Evolutionary conservation across 371 early-diverging fungal species (phyloP).

Genomic region (Mucor sp.): DNA sequence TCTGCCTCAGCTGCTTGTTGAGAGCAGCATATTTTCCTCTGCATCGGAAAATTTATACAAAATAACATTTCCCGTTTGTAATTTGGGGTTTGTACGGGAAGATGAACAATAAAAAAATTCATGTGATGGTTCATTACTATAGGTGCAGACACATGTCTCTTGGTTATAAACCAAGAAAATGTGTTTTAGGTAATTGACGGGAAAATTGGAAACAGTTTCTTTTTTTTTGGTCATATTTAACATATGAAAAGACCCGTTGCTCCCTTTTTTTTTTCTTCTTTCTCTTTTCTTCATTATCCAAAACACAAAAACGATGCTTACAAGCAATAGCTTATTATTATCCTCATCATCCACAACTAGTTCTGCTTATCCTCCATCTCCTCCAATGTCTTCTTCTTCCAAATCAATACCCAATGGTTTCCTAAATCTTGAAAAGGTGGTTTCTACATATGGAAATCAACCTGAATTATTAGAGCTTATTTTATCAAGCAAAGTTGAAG

Average conservation of each 20-base stretch:
- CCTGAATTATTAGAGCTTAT: constrained; percentile 56
- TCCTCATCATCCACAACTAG: neutral
- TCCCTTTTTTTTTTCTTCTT: constrained; percentile 23
- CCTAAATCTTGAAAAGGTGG: constrained; percentile 44
- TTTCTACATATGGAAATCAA: constrained; percentile 44
- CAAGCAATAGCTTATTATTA: constrained; percentile 1
- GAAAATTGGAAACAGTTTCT: constrained; percentile 4
- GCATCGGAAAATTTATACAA: constrained; percentile 1
- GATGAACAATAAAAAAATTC: constrained; percentile 6
- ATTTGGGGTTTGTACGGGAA: constrained; percentile 6
- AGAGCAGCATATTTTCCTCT: neutral
- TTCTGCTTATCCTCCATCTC: constrained; percentile 19
- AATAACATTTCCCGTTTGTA: neutral
- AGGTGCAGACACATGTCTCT: neutral
- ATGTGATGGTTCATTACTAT: constrained; percentile 11
- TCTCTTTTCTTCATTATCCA: neutral
- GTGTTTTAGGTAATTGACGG: constrained; percentile 17
- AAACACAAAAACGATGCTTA: constrained; percentile 3
- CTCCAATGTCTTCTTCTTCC: constrained; percentile 16
- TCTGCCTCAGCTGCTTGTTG: no score
- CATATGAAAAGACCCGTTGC: constrained; percentile 32
- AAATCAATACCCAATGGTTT: neutral
- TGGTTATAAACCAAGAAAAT: neutral
- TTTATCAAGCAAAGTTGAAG: constrained; percentile 57
- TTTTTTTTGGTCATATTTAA: neutral